A percentile compares a stretch with the other conserved stretches of the same genome.
Conservation (phyloP, 805 yeast species). For the Yarrowia sp. region DNA sequence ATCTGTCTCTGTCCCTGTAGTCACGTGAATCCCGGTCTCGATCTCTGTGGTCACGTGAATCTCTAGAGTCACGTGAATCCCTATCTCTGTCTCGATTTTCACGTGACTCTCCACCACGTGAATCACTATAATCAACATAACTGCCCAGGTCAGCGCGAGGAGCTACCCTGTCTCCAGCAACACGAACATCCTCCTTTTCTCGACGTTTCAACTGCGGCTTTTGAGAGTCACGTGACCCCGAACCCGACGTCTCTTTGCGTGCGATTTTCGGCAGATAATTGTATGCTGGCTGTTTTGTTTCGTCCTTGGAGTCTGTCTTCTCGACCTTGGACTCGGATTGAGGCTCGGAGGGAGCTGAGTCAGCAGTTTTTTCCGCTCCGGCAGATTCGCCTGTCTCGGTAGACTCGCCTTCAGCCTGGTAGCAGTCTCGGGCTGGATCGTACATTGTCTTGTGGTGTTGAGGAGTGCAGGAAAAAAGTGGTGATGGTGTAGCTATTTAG, state of each 20-base stretch:
- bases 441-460: neutral
- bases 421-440: slow-evolving; percentile 17
- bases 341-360: neutral
- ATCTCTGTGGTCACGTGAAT: neutral
- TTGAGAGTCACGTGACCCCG: neutral
- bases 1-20: too few relatives aligned
- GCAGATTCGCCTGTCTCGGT: neutral
- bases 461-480: neutral
- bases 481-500: neutral
- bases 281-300: slow-evolving; percentile 5
- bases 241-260: neutral
- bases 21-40: neutral
- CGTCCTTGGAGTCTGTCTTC: neutral
- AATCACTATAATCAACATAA: slow-evolving; percentile 2
- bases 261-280: slow-evolving; percentile 17
- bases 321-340: neutral
- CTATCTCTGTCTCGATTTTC: neutral
- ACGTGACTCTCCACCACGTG: neutral
- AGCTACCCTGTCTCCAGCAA: neutral
- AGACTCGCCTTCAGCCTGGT: slow-evolving; percentile 3
- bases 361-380: neutral
- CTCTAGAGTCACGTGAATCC: neutral
- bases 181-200: slow-evolving; percentile 1
- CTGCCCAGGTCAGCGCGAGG: neutral
- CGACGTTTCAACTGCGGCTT: slow-evolving; percentile 19